Base-by-base conservation (phyloP, 495 filamentous ascomycete genomes). In the Thermothielavioides terrestris region DNA sequence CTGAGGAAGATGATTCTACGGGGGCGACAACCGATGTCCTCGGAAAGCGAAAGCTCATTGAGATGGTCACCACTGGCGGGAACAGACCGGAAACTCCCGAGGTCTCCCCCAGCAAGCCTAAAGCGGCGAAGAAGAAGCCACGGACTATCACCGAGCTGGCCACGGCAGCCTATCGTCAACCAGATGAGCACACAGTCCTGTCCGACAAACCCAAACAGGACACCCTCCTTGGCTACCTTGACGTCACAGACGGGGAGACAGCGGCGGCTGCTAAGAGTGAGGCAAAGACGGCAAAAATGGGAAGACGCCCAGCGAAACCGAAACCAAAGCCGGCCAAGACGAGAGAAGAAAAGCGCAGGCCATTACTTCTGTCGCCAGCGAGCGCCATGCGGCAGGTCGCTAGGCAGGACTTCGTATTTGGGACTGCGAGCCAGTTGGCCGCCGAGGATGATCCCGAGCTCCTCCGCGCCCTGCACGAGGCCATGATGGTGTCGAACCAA, bases 361-460 rank as follows among this genome's bases (percentile, higher is more conserved):
- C 56, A 37, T 73, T 80, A 4, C 66, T 94, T 7, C 73, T 89
- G 25, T 88, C 88, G 3, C 91, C 91, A 2, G 71, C 73, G 44
- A 80, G 81, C 34, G 91, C 89, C 15, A 60, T 80, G 36, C 78
- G 79, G 50, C 75, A 81, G 52, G 67, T 85, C n/a, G 71, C 81
- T 4, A 69, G 78, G 6, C 91, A 94, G 61, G 82, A 90, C 52
- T 83, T 95, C 53, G 67, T 95, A 2, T 97, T 97, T 64, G 91
- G 90, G 14, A 95, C 89, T 1, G 94, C 85, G 15, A 95, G 90
- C 65, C 91, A 97, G 63, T 69, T 97, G 15, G 85, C 85, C 40
- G 73, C 74, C 45, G 84, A 88, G 31, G 81, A 89, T 42, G 87
- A 87, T 0, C 84, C 86, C 3, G 72, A 74, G 2, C 74, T 80